These are phyloP conservation scores for slime mould (Dictyostelium discoideum) DNA, from an alignment of 78 protist genomes.

Conservation along the genomic window dicty_2.7 NC_007088.5:7615501-7616000, in stretches of 20 bases:
- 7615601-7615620: slow-evolving; percentile 25
- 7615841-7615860: neutral
- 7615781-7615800: neutral
- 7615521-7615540: no score
- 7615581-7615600: neutral
- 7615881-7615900: neutral
- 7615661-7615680: slow-evolving; percentile 7
- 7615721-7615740: neutral
- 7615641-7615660: slow-evolving; percentile 23
- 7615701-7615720: slow-evolving; percentile 28
- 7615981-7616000: neutral
- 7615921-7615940: neutral
- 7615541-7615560: neutral
- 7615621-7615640: neutral
- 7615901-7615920: slow-evolving; percentile 25
- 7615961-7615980: neutral
- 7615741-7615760: neutral
- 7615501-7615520: neutral
- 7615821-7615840: neutral
- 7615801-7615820: no score
- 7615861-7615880: neutral
- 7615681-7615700: slow-evolving; percentile 16
- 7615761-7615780: neutral
- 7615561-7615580: neutral
- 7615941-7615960: neutral